Percentiles rank a stretch among this genome's conserved stretches.
phyloP scores from a whole-genome alignment of 495 filamentous ascomycete genomes.

The Podospora australis region DNA sequence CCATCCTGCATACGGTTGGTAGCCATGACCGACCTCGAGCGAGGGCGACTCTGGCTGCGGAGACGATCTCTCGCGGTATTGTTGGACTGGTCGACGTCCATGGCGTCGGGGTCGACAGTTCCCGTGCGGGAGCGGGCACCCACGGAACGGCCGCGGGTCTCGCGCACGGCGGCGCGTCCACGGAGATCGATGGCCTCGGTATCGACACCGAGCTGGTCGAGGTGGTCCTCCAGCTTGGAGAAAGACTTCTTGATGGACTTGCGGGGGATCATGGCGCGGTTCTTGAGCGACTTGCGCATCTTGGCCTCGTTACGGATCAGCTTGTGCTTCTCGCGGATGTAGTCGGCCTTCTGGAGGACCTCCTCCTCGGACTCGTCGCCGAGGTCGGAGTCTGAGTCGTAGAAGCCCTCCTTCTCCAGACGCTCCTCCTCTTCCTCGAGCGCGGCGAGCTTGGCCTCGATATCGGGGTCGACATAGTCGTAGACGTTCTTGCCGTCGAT shows the following conservation, averaged over 20 bases:
- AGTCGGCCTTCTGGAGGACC: slow-evolving; percentile 79
- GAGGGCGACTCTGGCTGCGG: slow-evolving; percentile 68
- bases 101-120: slow-evolving; percentile 58
- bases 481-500: slow-evolving; percentile 94
- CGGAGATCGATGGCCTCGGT: slow-evolving; percentile 64
- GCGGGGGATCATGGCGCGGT: slow-evolving; percentile 84
- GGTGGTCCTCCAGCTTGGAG: slow-evolving; percentile 73
- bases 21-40: slow-evolving; percentile 55
- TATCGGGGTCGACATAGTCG: slow-evolving; percentile 95
- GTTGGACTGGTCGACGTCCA: slow-evolving; percentile 70
- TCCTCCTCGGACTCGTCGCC: slow-evolving; percentile 84
- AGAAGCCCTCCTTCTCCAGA: slow-evolving; percentile 78
- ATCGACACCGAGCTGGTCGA: slow-evolving; percentile 82
- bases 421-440: slow-evolving; percentile 93
- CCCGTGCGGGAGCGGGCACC: slow-evolving; percentile 38
- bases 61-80: slow-evolving; percentile 52
- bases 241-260: slow-evolving; percentile 67
- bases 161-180: slow-evolving; percentile 50
- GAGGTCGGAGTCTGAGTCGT: slow-evolving; percentile 55
- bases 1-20: slow-evolving; percentile 83
- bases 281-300: slow-evolving; percentile 92
- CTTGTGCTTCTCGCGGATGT: slow-evolving; percentile 86
- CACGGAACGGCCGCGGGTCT: slow-evolving; percentile 56
- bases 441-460: slow-evolving; percentile 81
- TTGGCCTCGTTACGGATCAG: slow-evolving; percentile 86